Evolutionary conservation across 1,284 basidiomycete species (phyloP).

Genomic region (Cystobasidium slooffiae): DNA sequence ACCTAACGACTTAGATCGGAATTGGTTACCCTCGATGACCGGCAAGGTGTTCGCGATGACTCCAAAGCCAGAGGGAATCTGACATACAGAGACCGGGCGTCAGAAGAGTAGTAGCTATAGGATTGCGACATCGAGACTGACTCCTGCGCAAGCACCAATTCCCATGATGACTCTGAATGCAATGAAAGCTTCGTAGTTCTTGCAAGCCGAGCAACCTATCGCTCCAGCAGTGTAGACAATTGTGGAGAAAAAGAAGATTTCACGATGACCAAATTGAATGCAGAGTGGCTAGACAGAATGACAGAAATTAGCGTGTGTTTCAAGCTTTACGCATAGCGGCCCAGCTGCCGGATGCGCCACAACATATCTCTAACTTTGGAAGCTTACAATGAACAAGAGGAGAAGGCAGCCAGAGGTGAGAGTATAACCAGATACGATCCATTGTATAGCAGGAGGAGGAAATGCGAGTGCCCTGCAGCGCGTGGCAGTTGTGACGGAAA

Average conservation of each 20-base stretch:
- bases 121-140: no score
- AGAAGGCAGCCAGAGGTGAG: conserved; percentile 40
- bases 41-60: conserved; percentile 37
- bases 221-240: conserved; percentile 26
- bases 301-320: neutral
- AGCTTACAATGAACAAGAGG: conserved; percentile 30
- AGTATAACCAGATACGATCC: conserved; percentile 37
- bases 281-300: conserved; percentile 23
- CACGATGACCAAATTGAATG: conserved; percentile 35
- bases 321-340: no score
- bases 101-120: no score
- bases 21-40: conserved; percentile 21
- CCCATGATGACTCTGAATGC: conserved; percentile 31
- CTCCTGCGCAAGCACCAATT: conserved; percentile 41
- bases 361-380: neutral
- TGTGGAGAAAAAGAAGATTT: conserved; percentile 27
- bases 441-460: conserved; percentile 32
- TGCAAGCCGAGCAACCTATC: conserved; percentile 17
- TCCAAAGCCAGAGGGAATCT: conserved; percentile 40
- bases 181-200: conserved; percentile 19
- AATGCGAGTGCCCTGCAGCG: conserved; percentile 35
- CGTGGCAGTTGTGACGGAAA: no score
- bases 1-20: conserved; percentile 9
- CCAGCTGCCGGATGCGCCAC: no score
- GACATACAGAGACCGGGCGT: no score